These are phyloP conservation scores for Scutellaria baicalensis DNA, from an alignment of 257 asterid species.

Conservation along the genomic window DNA sequence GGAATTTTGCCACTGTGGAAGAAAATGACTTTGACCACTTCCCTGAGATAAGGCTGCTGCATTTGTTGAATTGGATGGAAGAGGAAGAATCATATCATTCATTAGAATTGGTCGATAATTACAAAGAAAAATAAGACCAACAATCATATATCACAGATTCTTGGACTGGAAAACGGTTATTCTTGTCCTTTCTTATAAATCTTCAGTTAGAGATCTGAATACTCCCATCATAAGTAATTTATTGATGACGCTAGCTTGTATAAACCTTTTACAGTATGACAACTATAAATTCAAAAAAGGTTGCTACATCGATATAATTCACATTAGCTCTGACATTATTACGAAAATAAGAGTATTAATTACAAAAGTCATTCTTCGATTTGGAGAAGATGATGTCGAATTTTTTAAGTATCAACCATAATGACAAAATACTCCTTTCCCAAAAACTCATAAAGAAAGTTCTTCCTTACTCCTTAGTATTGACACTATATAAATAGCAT, in stretches of 20 bases:
- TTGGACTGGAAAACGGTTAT: not conserved
- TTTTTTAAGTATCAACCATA: not conserved
- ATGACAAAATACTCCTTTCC: not conserved
- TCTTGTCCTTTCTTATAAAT: not conserved
- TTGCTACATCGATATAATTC: not conserved
- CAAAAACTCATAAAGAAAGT: not conserved
- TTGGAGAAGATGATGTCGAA: not conserved
- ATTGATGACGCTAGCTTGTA: not conserved
- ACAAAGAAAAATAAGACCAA: not conserved
- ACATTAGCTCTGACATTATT: not conserved
- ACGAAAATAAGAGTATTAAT: not conserved
- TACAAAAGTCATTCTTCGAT: not conserved
- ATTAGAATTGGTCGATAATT: not conserved
- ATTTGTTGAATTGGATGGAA: slow-evolving; percentile 5
- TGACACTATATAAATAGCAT: not conserved
- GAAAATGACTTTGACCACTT: slow-evolving; percentile 41
- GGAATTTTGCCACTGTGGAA: slow-evolving; percentile 54
- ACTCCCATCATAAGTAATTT: not conserved
- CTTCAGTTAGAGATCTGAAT: not conserved
- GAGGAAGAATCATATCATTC: slow-evolving; percentile 2
- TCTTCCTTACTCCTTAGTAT: not conserved
- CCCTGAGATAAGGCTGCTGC: slow-evolving; percentile 45
- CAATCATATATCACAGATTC: not conserved
- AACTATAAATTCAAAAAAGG: not conserved
- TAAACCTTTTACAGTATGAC: not conserved